Base-by-base conservation (phyloP, 1,139 yeast genomes). In the Suhomyces bokatorum region DNA sequence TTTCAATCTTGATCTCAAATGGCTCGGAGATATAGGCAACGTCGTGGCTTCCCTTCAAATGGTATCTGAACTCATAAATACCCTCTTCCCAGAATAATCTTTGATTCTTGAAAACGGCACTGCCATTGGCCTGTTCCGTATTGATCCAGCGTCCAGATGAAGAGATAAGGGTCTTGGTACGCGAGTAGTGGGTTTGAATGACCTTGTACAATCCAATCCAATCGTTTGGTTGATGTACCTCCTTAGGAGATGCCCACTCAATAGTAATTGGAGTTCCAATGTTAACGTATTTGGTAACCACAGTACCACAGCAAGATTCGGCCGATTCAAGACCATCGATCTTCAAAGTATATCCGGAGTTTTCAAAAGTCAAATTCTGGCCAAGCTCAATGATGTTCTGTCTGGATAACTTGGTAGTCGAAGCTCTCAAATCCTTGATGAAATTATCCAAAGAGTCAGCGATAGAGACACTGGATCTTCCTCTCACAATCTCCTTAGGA, bases 121-220 rank as follows among this genome's bases (percentile, higher is more conserved):
- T 53, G 0, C 95, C 95, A 4, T 62, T 54, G 5, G 64, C 62
- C n/a, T 55, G 60, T 2, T 66, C 59, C 37, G 76, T 63, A 50
- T 81, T 83, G 29, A 74, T 60, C 96, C 96, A 87, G 54, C 87
- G 81, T 9, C 88, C 88, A 26, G 78, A 66, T 12, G 93, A 83
- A 12, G 89, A 74, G 17, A 83, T 69, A 37, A 77, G 68, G 0
- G 96, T 87, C 41, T 74, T 77, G 35, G 75, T 76, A 43, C 82
- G 71, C 9, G 87, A 80, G 36, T 73, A 71, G 8, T 83, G 76
- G 16, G 88, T 81, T 51, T 81, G 87, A 17, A 80, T 70, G 15
- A 85, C 76, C 45, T 79, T 80, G 65, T 87, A 88, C 39, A 87
- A 66, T 0, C 95, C 96, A 52, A 87, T 77, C 96, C 96, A 87